A percentile compares a stretch with the other conserved stretches of the same genome.
These are phyloP conservation scores for Psidium friedrichsthalianum DNA, from an alignment of 345 rosid species.

Conservation along the genomic window DNA sequence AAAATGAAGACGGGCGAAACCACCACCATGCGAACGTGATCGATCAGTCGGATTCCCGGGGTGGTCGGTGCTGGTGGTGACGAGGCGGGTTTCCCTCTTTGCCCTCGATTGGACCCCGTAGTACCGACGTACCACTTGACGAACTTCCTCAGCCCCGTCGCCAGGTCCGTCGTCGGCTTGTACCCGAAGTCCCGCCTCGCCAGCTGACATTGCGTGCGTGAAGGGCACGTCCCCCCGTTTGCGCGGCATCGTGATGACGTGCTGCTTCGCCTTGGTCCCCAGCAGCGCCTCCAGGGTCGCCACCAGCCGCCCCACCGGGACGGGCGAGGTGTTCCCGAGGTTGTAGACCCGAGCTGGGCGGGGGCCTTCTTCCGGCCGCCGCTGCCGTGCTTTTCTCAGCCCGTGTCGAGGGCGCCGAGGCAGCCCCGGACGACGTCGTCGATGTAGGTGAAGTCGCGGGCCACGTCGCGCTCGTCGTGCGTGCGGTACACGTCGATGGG, in stretches of 20 bases:
- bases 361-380: conserved; percentile 59
- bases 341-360: conserved; percentile 65
- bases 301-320: conserved; percentile 64
- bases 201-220: conserved; percentile 77
- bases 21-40: not conserved
- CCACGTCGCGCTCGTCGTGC: conserved; percentile 57
- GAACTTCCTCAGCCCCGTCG: conserved; percentile 67
- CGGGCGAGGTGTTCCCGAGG: conserved; percentile 71
- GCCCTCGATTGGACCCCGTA: conserved; percentile 52
- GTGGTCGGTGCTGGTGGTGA: not conserved
- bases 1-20: not conserved
- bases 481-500: conserved; percentile 62
- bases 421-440: conserved; percentile 83
- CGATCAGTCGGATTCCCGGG: not conserved
- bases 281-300: conserved; percentile 48
- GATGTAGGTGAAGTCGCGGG: conserved; percentile 92
- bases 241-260: conserved; percentile 65
- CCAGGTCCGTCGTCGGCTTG: conserved; percentile 69
- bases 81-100: conserved; percentile 24
- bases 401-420: conserved; percentile 70
- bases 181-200: conserved; percentile 64
- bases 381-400: conserved; percentile 78
- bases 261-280: conserved; percentile 52
- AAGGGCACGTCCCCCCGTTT: conserved; percentile 87
- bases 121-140: conserved; percentile 75